Base-by-base conservation (phyloP, 495 filamentous ascomycete species). In the Podospora australis region DNA sequence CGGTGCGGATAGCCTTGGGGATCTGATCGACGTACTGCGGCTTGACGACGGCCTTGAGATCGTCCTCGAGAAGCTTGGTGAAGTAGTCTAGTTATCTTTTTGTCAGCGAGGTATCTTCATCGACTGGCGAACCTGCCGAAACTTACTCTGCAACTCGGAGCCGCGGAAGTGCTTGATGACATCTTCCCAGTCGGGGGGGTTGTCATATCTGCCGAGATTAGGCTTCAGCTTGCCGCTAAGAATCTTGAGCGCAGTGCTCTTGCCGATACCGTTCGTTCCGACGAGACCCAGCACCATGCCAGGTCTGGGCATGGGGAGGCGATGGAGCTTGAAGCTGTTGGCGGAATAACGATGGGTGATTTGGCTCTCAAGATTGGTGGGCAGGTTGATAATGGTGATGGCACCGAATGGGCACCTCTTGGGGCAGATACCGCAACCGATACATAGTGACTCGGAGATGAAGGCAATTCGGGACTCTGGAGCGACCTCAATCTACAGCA, bases 321-420 rank as follows among this genome's bases (percentile, higher is more conserved):
- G 79, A 69, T 98, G 92, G 50, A 98, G 83, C 77, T 98, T 98
- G 79, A 98, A 98, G 73, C 90, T 96, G 75, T 98, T 98, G 57
- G 92, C 91, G 10, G 90, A 91, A 70, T 98, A 98, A 67, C 94
- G 87, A 67, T 98, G 92, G 50, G 92, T 97, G 57, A 98, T 90
- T 62, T 96, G 86, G 48, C 83, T 90, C 68, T 98, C 92, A 65
- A 98, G 81, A 69, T 97, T 98, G 68, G 92, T 97, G 47, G 94
- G 92, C 70, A 98, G 70, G 72, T 97, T 97, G 87, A 98, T 97
- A 66, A 98, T 97, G 64, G 90, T 89, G 70, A 98, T 98, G 48
- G 94, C 92, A 58, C 88, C 86, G 68, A 98, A 98, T n/a, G 92
- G 92, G 69, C 92, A 97, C 69, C 96, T 96, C 74, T 97, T 97